Base-by-base conservation (phyloP, 768 basidiomycete genomes). In the Agaricus bisporus region DNA sequence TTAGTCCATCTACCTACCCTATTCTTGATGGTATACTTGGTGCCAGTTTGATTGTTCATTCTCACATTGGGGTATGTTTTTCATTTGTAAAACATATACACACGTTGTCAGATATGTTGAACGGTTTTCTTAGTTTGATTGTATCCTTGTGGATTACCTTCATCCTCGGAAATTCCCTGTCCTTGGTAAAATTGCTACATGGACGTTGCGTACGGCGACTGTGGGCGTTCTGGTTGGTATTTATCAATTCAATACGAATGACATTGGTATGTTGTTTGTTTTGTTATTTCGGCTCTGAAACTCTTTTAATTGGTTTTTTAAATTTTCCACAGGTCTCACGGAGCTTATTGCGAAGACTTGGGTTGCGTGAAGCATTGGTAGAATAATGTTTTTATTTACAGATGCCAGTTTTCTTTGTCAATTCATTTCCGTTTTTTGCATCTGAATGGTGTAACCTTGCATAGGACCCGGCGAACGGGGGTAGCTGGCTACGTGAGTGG, bases 221-320 rank as follows among this genome's bases (percentile, higher is more conserved):
- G 81, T 85, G 37, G 91, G 84, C 18, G 83, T 88, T 4, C 77
- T 94, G 48, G 83, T 92, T 42, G 95, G 97, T 14, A 80, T 98
- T 5, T 99, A 97, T 73, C 88, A 97, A 69, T 98, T 98, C 77
- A 98, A 98, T 74, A 98, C 97, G 41, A 93, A 95, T 65, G 95
- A 98, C 66, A 85, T 99, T 58, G 95, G 97, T 97, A 61, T 60
- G 89, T 77, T n/a, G n/a, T n/a, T n/a, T n/a, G n/a, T n/a, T n/a
- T n/a, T n/a, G n/a, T n/a, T n/a, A n/a, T n/a, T n/a, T n/a, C n/a
- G n/a, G n/a, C n/a, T n/a, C n/a, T n/a, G n/a, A n/a, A n/a, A n/a
- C n/a, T n/a, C n/a, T n/a, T n/a, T n/a, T n/a, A n/a, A n/a, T n/a
- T n/a, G n/a, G n/a, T n/a, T 51, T 26, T 29, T 29, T 46, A n/a